These are phyloP conservation scores for Fagopyrum esculentum DNA, from an alignment of 148 eudicot species.

Conservation along the genomic window DNA sequence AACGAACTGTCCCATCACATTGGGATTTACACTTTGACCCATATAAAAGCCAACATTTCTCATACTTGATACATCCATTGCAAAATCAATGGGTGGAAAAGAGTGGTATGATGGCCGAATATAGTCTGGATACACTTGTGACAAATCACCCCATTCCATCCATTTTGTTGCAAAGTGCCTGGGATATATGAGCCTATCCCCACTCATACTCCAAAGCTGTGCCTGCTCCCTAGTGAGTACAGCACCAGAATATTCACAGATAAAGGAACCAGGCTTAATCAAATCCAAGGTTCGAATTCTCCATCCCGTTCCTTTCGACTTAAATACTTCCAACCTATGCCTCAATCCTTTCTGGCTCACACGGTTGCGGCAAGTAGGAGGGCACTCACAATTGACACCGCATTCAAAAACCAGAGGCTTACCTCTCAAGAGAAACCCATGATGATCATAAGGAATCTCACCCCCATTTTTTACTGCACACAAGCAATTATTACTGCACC, in stretches of 20 bases:
- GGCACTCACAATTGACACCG: slow-evolving; percentile 63
- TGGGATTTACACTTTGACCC: slow-evolving; percentile 73
- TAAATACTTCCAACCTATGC: slow-evolving; percentile 70
- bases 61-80: slow-evolving; percentile 79
- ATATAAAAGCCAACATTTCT: slow-evolving; percentile 85
- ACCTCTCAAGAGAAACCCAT: slow-evolving; percentile 71
- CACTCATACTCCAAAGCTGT: slow-evolving; percentile 56
- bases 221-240: slow-evolving; percentile 76
- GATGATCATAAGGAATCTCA: slow-evolving; percentile 63
- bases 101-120: slow-evolving; percentile 52
- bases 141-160: slow-evolving; percentile 86
- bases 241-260: slow-evolving; percentile 83
- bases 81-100: slow-evolving; percentile 72
- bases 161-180: slow-evolving; percentile 62
- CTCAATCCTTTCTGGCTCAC: slow-evolving; percentile 75
- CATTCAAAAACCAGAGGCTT: slow-evolving; percentile 86
- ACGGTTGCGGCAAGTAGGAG: slow-evolving; percentile 72
- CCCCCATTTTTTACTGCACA: slow-evolving; percentile 79
- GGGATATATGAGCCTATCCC: slow-evolving; percentile 72
- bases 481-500: slow-evolving; percentile 51
- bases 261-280: slow-evolving; percentile 80
- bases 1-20: slow-evolving; percentile 76
- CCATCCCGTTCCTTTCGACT: slow-evolving; percentile 82
- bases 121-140: slow-evolving; percentile 50
- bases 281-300: slow-evolving; percentile 80